Evolutionary conservation across 768 basidiomycete genomes (phyloP), one percentile per base, ranked within the genome.

Genomic region (Tricholomella constricta): DNA sequence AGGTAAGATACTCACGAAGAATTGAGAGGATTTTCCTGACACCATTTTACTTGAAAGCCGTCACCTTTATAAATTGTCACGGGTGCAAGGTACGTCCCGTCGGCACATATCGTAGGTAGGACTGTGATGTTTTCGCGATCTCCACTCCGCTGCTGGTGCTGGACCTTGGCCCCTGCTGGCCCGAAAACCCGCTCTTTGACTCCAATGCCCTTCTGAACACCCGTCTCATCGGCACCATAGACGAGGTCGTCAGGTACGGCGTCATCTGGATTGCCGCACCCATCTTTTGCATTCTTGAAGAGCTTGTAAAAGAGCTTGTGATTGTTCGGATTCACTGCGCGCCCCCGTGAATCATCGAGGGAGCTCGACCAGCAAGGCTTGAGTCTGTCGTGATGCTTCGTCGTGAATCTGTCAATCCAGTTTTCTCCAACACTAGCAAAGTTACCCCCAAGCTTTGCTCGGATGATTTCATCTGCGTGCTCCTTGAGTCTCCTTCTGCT

Each of bases 51-150:
- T 42, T 57, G 56, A 35, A 72, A 54, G 17, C 66, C 60, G 54
- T 72, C 58, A 5, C 70, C 73, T 58, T 77, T 76, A 63, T 62
- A 73, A 19, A 78, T 74, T 5, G 74, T 55, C 4, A 65, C 61
- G 1, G 72, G 72, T n/a, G 44, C 36, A 3, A 74, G 27, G 0
- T 52, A 41, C 0, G 70, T 69, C 0, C 76, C 71, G 60, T 77
- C 69, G 0, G 73, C 67, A 51, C 75, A 77, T 27, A 76, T 75
- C 20, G 70, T 72, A 2, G 72, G 62, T 17, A 75, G 22, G 1
- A 58, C 70, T 17, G 72, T 76, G 15, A 70, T 64, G 48, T 71
- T 74, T 54, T 76, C 69, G 0, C 60, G 46, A 36, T 69, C 62
- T 1, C 62, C 70, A 26, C 65, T 58, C 1, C 66, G 22, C 2